These are phyloP conservation scores for Pyrus hybrid DNA, from an alignment of 331 rosid species.

Conservation along the genomic window DNA sequence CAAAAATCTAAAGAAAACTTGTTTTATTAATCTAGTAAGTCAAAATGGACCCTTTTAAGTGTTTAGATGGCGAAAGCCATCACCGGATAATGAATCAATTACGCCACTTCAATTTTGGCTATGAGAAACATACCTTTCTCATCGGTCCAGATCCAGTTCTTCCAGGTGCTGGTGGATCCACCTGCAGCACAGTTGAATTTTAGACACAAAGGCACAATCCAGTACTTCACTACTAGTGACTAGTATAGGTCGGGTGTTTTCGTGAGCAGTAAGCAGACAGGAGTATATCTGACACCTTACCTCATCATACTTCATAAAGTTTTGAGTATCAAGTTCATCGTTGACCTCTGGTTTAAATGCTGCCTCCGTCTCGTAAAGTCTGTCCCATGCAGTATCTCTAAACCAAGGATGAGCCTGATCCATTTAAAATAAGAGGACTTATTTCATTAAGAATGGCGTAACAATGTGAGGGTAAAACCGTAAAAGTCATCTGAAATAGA, in stretches of 20 bases:
- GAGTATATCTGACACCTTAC: slow-evolving; percentile 2
- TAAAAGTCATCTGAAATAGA: not conserved
- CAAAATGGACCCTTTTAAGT: not conserved
- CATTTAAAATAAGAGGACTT: not conserved
- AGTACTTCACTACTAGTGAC: not conserved
- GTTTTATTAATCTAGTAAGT: not conserved
- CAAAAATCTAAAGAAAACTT: not conserved
- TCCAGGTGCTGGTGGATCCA: slow-evolving; percentile 51
- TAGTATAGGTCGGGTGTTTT: not conserved
- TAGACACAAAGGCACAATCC: not conserved
- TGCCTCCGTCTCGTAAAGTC: slow-evolving; percentile 40
- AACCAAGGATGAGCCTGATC: slow-evolving; percentile 48
- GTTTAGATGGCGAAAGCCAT: not conserved
- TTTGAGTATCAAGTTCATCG: slow-evolving; percentile 47
- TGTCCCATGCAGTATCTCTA: slow-evolving; percentile 34
- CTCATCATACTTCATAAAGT: slow-evolving; percentile 48
- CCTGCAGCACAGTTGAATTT: slow-evolving; percentile 33
- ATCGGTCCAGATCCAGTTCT: slow-evolving; percentile 68
- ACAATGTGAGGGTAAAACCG: not conserved
- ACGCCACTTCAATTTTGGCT: not conserved
- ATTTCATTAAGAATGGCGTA: not conserved
- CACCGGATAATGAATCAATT: not conserved
- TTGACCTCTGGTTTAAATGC: slow-evolving; percentile 51
- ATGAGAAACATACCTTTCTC: slow-evolving; percentile 61
- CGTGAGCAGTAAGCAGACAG: not conserved